These are phyloP conservation scores for Nicotiana rustica DNA, from an alignment of 305 asterid genomes.

Conservation along the genomic window DNA sequence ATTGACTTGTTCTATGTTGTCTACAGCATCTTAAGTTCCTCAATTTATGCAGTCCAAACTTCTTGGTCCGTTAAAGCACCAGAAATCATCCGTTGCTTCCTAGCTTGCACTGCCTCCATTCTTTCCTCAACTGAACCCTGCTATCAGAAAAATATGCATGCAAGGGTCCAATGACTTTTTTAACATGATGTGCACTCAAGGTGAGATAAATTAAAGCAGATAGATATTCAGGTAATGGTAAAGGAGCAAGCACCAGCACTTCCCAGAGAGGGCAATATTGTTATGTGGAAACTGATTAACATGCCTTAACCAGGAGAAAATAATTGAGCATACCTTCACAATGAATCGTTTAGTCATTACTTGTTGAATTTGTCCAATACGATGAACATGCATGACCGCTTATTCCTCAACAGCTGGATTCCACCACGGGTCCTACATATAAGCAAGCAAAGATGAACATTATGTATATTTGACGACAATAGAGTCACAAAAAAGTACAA, in stretches of 20 bases:
- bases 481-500: too few relatives aligned
- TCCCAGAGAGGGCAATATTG: not conserved
- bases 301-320: not conserved
- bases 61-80: slow-evolving; percentile 99
- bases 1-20: not conserved
- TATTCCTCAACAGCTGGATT: slow-evolving; percentile 99
- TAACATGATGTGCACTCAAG: not conserved
- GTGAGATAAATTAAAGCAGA: not conserved
- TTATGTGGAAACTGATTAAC: slow-evolving; percentile 1
- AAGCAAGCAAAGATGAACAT: not conserved
- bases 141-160: slow-evolving; percentile 29
- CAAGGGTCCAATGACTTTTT: not conserved
- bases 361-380: slow-evolving; percentile 87
- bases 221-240: not conserved
- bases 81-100: slow-evolving; percentile 90
- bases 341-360: slow-evolving; percentile 82
- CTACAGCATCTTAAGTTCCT: slow-evolving; percentile 94
- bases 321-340: slow-evolving; percentile 64
- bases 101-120: slow-evolving; percentile 97
- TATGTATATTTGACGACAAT: not conserved
- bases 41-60: slow-evolving; percentile 90
- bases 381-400: slow-evolving; percentile 99
- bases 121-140: slow-evolving; percentile 97
- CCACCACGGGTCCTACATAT: slow-evolving; percentile 97
- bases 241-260: not conserved